Evolutionary conservation across 768 basidiomycete genomes (phyloP).

Genomic region (Kondoa subrosea): DNA sequence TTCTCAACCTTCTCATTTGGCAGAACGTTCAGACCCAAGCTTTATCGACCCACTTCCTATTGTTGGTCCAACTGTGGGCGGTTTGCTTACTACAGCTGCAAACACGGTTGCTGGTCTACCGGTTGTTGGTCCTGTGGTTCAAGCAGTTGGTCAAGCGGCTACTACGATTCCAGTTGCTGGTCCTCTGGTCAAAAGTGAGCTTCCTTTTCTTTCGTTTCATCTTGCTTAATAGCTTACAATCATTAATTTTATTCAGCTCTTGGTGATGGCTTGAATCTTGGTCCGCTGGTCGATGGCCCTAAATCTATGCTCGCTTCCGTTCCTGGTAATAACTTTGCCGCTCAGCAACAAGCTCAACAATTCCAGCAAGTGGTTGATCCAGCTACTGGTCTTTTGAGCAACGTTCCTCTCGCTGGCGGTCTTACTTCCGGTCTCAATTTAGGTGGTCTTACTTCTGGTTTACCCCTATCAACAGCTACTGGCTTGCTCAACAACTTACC

Average conservation of each 20-base stretch:
- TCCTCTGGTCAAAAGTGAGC: conserved; percentile 5
- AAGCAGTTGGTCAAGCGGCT: neutral
- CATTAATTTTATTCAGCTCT: neutral
- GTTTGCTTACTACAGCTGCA: neutral
- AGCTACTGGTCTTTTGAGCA: neutral
- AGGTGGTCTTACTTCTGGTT: neutral
- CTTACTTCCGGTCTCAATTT: neutral
- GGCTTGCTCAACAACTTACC: neutral
- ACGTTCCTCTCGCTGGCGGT: neutral
- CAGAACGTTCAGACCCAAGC: neutral
- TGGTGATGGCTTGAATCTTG: conserved; percentile 6
- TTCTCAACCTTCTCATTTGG: neutral
- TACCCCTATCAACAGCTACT: neutral
- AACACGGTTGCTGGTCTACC: conserved; percentile 6
- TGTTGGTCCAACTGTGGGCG: neutral
- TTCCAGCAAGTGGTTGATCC: neutral
- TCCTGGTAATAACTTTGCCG: neutral
- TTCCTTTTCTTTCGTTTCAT: neutral
- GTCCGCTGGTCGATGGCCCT: conserved; percentile 1
- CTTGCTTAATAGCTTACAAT: neutral
- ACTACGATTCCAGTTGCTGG: neutral
- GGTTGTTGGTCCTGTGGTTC: neutral
- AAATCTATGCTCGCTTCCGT: neutral
- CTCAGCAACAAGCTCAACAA: neutral
- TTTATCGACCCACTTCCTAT: conserved; percentile 2